Percentiles rank a stretch among this genome's conserved stretches.
Conservation (phyloP, 2,329 filamentous ascomycete species). For the Botryotinia narcissicola region DNA sequence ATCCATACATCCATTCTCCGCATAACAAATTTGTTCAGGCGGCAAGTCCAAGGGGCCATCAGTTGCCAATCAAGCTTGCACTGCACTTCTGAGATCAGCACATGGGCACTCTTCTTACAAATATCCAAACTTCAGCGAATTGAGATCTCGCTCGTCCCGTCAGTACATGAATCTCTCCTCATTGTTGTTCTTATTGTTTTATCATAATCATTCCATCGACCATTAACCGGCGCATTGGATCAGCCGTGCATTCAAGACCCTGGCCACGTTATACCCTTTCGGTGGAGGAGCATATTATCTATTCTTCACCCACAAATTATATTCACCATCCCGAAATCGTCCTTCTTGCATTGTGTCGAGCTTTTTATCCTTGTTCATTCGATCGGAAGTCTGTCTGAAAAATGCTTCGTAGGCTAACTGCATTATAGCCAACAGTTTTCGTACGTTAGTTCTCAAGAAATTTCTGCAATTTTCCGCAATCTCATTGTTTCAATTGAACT, state of each 20-base stretch:
- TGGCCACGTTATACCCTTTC: constrained; percentile 23
- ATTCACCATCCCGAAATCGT: constrained; percentile 17
- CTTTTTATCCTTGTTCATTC: constrained; percentile 16
- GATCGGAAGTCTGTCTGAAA: constrained; percentile 14
- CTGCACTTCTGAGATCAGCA: neutral
- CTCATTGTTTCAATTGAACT: constrained; percentile 19
- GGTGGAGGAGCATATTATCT: constrained; percentile 16
- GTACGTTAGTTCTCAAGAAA: constrained; percentile 19
- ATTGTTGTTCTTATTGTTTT: neutral
- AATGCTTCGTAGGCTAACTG: constrained; percentile 21
- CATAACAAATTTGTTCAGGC: neutral
- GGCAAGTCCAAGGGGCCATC: neutral
- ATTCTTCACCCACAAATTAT: neutral
- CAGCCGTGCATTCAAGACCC: constrained; percentile 22
- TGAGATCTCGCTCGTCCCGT: neutral
- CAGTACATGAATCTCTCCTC: constrained; percentile 11
- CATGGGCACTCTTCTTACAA: neutral
- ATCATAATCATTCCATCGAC: neutral
- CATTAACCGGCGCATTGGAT: constrained; percentile 25
- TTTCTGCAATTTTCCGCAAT: constrained; percentile 22
- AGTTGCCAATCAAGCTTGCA: constrained; percentile 5
- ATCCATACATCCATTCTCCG: neutral
- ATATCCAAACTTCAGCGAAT: neutral
- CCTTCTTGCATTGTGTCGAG: constrained; percentile 16
- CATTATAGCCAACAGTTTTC: constrained; percentile 21